phyloP scores from a whole-genome alignment of 768 basidiomycete species.

The Mycena vulgaris region DNA sequence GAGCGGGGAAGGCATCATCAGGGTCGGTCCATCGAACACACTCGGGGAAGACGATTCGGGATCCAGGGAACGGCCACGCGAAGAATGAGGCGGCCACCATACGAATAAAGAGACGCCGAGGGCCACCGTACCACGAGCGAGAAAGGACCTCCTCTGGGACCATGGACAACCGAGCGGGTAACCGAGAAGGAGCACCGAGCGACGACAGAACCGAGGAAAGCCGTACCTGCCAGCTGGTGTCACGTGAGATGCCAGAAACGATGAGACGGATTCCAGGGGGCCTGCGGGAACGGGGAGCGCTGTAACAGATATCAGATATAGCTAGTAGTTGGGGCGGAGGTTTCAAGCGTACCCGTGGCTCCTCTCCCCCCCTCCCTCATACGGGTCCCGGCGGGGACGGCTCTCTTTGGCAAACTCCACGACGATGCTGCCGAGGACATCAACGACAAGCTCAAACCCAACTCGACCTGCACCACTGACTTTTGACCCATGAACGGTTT shows the following conservation, averaged over 20 bases:
- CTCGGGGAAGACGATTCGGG: conserved; percentile 34
- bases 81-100: not conserved
- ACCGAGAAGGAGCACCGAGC: conserved; percentile 18
- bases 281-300: conserved; percentile 77
- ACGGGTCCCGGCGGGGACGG: conserved; percentile 84
- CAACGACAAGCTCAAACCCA: not conserved
- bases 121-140: conserved; percentile 31
- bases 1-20: conserved; percentile 59
- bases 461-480: conserved; percentile 58
- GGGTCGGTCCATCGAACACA: conserved; percentile 55
- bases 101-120: conserved; percentile 22
- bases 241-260: conserved; percentile 91
- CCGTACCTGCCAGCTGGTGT: conserved; percentile 99
- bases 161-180: conserved; percentile 18
- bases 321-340: not conserved
- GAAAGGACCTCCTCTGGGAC: conserved; percentile 28
- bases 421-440: conserved; percentile 76
- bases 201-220: conserved; percentile 36
- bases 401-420: conserved; percentile 97
- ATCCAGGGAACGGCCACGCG: conserved; percentile 27
- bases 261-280: conserved; percentile 88
- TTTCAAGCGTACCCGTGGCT: conserved; percentile 66
- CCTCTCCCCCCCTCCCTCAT: conserved; percentile 67
- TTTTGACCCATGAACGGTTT: conserved; percentile 91
- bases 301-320: conserved; percentile 34